A percentile compares a stretch with the other conserved stretches of the same genome.
Evolutionary conservation across 345 rosid species (phyloP).

Genomic region (Erodium maritimum): DNA sequence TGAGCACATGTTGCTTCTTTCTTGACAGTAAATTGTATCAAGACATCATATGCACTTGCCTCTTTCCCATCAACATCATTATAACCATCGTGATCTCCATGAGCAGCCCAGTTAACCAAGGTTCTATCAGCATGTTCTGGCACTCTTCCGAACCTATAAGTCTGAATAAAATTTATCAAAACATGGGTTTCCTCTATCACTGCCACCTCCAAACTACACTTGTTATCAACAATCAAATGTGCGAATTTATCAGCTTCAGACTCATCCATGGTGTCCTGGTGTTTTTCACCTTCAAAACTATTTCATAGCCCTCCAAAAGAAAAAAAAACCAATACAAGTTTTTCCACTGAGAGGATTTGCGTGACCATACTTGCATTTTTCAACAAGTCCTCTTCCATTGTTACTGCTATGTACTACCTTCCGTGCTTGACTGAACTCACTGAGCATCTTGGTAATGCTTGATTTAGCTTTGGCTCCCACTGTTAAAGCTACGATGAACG

Average conservation of each 20-base stretch:
- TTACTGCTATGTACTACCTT: slow-evolving; percentile 40
- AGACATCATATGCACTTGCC: slow-evolving; percentile 25
- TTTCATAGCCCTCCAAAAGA: too few relatives aligned
- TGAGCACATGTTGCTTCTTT: slow-evolving; percentile 36
- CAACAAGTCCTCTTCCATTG: slow-evolving; percentile 18
- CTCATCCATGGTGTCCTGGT: too few relatives aligned
- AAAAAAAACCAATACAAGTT: too few relatives aligned
- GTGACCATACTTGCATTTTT: slow-evolving; percentile 72
- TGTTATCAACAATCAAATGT: too few relatives aligned
- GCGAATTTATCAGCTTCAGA: too few relatives aligned
- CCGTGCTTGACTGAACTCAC: slow-evolving; percentile 52
- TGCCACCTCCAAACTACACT: too few relatives aligned
- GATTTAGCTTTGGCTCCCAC: slow-evolving; percentile 77
- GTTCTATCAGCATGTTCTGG: too few relatives aligned
- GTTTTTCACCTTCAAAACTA: too few relatives aligned
- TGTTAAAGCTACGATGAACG: slow-evolving; percentile 45
- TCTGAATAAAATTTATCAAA: too few relatives aligned
- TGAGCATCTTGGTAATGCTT: slow-evolving; percentile 48
- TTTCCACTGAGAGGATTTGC: slow-evolving; percentile 52
- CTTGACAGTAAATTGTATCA: slow-evolving; percentile 26
- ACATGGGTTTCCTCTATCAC: too few relatives aligned
- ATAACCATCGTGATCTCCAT: slow-evolving; percentile 25
- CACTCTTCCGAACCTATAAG: too few relatives aligned
- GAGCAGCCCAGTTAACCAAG: slow-evolving; percentile 31
- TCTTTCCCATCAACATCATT: slow-evolving; percentile 28